Evolutionary conservation across 176 grass and related monocot genomes (phyloP).

Genomic region (Hordeum marinum): DNA sequence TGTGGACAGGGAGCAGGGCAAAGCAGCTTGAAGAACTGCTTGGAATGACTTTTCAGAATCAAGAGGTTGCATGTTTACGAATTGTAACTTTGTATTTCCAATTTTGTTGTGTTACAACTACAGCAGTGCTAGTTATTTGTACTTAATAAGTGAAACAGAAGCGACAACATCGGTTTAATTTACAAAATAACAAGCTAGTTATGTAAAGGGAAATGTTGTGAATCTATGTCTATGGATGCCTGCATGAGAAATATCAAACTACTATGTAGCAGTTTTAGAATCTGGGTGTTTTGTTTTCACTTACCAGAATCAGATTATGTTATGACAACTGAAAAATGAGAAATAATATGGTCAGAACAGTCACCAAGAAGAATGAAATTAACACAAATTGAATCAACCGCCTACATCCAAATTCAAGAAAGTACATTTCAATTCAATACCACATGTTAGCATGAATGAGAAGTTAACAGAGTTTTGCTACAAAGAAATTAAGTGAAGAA

Average conservation of each 20-base stretch:
- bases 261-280: not conserved
- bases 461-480: not conserved
- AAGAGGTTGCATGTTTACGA: not conserved
- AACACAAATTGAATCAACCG: not conserved
- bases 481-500: not conserved
- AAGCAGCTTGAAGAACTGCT: constrained; percentile 15
- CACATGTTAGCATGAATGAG: not conserved
- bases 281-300: not conserved
- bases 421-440: not conserved
- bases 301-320: not conserved
- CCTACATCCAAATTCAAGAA: not conserved
- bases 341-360: not conserved
- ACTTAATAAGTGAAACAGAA: not conserved
- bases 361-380: not conserved
- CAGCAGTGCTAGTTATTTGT: not conserved
- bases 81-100: not conserved
- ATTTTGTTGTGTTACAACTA: not conserved
- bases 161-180: not conserved
- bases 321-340: not conserved
- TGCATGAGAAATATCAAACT: not conserved
- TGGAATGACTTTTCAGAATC: not conserved
- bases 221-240: not conserved
- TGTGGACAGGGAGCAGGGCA: constrained; percentile 30
- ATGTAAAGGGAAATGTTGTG: not conserved
- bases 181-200: not conserved